Evolutionary conservation across 2,329 filamentous ascomycete species (phyloP).

Genomic region (Aspergillus sp.): DNA sequence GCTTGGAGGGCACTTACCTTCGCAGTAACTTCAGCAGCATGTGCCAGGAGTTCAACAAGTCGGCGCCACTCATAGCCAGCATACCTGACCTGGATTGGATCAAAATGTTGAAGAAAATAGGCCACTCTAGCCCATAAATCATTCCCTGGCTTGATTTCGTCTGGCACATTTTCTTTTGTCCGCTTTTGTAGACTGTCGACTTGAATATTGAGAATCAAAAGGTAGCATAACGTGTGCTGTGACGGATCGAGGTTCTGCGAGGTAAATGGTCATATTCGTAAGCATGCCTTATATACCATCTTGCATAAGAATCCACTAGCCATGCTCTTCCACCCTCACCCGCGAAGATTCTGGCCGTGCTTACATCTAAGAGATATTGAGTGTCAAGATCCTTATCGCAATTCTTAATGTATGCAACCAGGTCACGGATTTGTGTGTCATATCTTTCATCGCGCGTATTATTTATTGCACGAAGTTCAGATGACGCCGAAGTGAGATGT

Average conservation of each 20-base stretch:
- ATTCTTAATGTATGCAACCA: conserved; percentile 42
- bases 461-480: conserved; percentile 37
- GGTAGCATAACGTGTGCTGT: conserved; percentile 61
- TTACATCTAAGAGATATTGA: conserved; percentile 40
- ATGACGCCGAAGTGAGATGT: conserved; percentile 43
- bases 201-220: conserved; percentile 56
- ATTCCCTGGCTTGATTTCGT: conserved; percentile 47
- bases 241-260: conserved; percentile 53
- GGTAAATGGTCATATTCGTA: conserved; percentile 11
- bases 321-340: neutral
- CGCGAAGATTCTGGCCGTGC: conserved; percentile 12
- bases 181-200: conserved; percentile 44
- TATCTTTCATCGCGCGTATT: conserved; percentile 44
- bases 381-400: conserved; percentile 35
- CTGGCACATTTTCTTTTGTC: conserved; percentile 37
- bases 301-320: neutral
- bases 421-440: conserved; percentile 45
- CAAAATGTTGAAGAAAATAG: conserved; percentile 57
- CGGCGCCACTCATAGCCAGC: conserved; percentile 42
- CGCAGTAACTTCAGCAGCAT: conserved; percentile 32
- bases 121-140: conserved; percentile 54
- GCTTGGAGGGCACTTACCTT: conserved; percentile 31
- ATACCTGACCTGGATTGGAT: conserved; percentile 49
- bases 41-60: conserved; percentile 37
- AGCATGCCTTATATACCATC: neutral